These are phyloP conservation scores for Syncephalastrum contaminatum DNA, from an alignment of 371 early-diverging fungal species.

Conservation along the genomic window DNA sequence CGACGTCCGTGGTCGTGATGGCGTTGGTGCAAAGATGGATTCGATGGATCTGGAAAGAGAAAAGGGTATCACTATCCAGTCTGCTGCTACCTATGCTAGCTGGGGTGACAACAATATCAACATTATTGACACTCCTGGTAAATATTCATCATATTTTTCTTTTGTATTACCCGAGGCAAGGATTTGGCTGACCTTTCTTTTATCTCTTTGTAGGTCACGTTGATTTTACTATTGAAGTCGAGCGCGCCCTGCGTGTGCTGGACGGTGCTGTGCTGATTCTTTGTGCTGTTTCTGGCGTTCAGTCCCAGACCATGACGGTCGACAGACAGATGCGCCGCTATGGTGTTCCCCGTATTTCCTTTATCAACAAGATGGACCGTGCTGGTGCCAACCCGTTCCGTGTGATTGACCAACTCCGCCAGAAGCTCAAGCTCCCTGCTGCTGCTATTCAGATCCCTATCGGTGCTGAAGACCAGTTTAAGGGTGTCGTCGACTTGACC, in stretches of 20 bases:
- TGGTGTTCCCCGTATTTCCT: slow-evolving; percentile 83
- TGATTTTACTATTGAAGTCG: slow-evolving; percentile 93
- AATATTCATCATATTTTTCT: slow-evolving; percentile 6
- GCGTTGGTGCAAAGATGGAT: slow-evolving; percentile 98
- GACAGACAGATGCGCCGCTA: slow-evolving; percentile 94
- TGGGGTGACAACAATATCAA: slow-evolving; percentile 86
- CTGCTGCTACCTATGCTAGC: slow-evolving; percentile 83
- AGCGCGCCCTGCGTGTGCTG: slow-evolving; percentile 87
- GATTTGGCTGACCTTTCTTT: not conserved
- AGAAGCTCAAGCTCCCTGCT: slow-evolving; percentile 86
- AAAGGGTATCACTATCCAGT: slow-evolving; percentile 93
- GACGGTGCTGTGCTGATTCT: slow-evolving; percentile 89
- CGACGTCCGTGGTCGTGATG: slow-evolving; percentile 96
- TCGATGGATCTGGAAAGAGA: slow-evolving; percentile 98
- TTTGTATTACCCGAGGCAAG: not conserved
- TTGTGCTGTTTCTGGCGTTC: slow-evolving; percentile 86
- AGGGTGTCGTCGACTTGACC: slow-evolving; percentile 94
- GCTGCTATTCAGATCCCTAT: slow-evolving; percentile 96
- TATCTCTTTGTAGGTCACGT: slow-evolving; percentile 68
- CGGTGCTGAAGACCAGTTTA: slow-evolving; percentile 84
- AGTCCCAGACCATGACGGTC: slow-evolving; percentile 95
- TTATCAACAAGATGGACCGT: slow-evolving; percentile 92
- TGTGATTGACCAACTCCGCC: slow-evolving; percentile 87
- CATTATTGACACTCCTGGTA: slow-evolving; percentile 91
- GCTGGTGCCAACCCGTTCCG: slow-evolving; percentile 94